These are phyloP conservation scores for Sideroxylon spinosum DNA, from an alignment of 179 eudicot species.

Conservation along the genomic window DNA sequence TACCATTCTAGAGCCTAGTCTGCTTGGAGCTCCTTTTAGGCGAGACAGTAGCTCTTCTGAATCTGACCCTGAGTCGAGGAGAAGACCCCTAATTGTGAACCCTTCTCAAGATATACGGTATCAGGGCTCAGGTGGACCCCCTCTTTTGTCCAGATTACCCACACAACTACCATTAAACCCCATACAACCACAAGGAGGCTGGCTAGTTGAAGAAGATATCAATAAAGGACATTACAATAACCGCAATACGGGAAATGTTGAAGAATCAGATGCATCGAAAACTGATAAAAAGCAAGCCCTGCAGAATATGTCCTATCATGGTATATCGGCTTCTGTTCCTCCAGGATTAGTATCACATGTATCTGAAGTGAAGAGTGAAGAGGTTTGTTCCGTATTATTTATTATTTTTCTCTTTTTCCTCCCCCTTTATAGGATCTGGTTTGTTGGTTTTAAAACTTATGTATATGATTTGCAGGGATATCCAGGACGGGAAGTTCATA, in stretches of 20 bases:
- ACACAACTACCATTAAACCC: constrained; percentile 25
- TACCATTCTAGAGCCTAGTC: constrained; percentile 51
- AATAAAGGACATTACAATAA: constrained; percentile 34
- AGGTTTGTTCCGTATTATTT: constrained; percentile 40
- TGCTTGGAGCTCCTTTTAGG: constrained; percentile 72
- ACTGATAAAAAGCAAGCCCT: constrained; percentile 43
- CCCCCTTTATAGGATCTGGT: no score
- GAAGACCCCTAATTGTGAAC: constrained; percentile 29
- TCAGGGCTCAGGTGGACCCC: constrained; percentile 52
- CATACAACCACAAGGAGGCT: constrained; percentile 50
- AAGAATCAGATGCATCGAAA: constrained; percentile 41
- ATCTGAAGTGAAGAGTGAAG: constrained; percentile 44
- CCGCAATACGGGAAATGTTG: constrained; percentile 30
- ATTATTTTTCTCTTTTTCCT: background rate
- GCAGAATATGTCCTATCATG: constrained; percentile 31
- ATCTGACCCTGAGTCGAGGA: constrained; percentile 31
- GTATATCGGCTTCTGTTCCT: constrained; percentile 24
- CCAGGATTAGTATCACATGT: constrained; percentile 33
- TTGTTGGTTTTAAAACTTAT: no score
- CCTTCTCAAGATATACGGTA: constrained; percentile 36
- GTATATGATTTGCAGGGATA: constrained; percentile 34
- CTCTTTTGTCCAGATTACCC: constrained; percentile 55
- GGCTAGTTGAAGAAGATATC: constrained; percentile 53
- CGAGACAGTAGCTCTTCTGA: constrained; percentile 45
- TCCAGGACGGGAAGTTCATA: constrained; percentile 36